Evolutionary conservation across 73 alveolate species (phyloP), one percentile per base, ranked within the genome.

Genomic region (Urostyla sp.): DNA sequence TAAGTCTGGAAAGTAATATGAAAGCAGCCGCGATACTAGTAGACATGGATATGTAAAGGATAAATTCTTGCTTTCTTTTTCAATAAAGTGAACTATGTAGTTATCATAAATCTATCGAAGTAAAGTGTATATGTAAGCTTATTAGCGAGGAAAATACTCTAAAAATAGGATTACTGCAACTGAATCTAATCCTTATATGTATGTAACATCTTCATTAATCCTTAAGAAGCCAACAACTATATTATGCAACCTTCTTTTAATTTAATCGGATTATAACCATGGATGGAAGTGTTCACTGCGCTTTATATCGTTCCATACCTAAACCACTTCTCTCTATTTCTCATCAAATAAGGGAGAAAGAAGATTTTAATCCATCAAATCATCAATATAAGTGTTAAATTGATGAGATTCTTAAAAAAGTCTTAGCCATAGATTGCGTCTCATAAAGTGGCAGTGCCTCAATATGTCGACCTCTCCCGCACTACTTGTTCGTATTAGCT

Each of bases 261-360:
- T 36, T 0, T 15, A 31, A 4, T 51, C 74, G 10, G 32, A 7
- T 34, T 32, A 44, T 28, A 73, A 11, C 23, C 31, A 16, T 2
- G 85, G 60, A 73, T 73, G 85, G 40, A 73, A 73, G 38, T 73
- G 85, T 60, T 73, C 74, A 43, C 85, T 52, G 16, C 85, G 73
- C 30, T 63, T 63, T 38, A 63, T 63, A 40, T 63, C 79, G 44
- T 63, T 63, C 79, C 79, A 63, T 8, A 63, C 79, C 44, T 63
- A 63, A n/a, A n/a, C 21, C 1, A 38, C 6, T 21, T 3, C 10
- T 63, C 79, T 63, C 26, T 34, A 1, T 10, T 3, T 7, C 34
- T 16, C 10, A 31, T 31, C 5, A 35, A 7, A 7, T 31, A 18
- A 8, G 24, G 76, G n/a, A 6, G 10, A n/a, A 31, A n/a, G 76